A percentile compares a stretch with the other conserved stretches of the same genome.
Conservation (phyloP, 306 rosid species). For the Quercus ilex region DNA sequence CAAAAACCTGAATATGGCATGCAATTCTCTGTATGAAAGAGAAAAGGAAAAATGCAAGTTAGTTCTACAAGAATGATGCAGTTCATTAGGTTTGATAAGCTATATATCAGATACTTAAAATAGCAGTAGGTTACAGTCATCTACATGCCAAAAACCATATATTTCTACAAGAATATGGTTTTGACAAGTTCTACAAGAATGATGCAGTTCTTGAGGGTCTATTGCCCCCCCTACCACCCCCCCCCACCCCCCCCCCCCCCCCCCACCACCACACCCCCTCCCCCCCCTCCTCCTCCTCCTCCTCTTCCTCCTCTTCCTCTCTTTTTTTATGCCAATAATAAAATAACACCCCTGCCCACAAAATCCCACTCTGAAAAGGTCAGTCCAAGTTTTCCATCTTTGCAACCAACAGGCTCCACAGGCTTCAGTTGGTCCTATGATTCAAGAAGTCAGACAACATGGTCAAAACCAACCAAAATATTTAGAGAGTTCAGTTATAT, state of each 20-base stretch:
- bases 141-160: background rate
- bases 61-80: background rate
- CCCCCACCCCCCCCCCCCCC: fast-evolving
- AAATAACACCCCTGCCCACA: too few relatives aligned
- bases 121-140: background rate
- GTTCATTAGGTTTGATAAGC: background rate
- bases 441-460: background rate
- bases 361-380: too few relatives aligned
- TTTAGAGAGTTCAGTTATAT: background rate
- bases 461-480: background rate
- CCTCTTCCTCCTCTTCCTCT: too few relatives aligned
- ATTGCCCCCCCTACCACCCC: too few relatives aligned
- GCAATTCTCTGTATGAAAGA: conserved; percentile 74
- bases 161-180: too few relatives aligned
- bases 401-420: background rate
- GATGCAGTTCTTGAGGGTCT: too few relatives aligned
- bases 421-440: background rate
- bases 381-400: too few relatives aligned
- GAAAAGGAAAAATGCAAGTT: background rate
- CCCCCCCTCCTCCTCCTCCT: too few relatives aligned
- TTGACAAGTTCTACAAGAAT: too few relatives aligned
- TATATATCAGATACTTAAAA: background rate
- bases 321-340: too few relatives aligned
- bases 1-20: conserved; percentile 82
- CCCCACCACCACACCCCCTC: too few relatives aligned